These are phyloP conservation scores for Epithele typhae DNA, from an alignment of 768 basidiomycete species.

Conservation along the genomic window DNA sequence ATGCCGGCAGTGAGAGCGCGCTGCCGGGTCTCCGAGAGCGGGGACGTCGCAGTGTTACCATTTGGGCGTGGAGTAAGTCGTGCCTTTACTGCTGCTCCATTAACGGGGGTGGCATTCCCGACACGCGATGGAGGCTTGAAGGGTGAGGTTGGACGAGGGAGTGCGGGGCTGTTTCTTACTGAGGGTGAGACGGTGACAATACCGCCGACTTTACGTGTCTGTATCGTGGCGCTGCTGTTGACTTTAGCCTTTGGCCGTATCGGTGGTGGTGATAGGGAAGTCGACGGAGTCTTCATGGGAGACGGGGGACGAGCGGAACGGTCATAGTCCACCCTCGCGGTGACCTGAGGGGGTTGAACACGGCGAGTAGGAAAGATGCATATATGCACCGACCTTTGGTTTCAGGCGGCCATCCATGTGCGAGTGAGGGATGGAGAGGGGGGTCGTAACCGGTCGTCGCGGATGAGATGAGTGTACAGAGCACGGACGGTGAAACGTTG, in stretches of 20 bases:
- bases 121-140: slow-evolving; percentile 28
- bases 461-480: not conserved
- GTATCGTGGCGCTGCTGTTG: slow-evolving; percentile 44
- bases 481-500: slow-evolving; percentile 2
- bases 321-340: slow-evolving; percentile 45
- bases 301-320: slow-evolving; percentile 45
- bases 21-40: slow-evolving; percentile 23
- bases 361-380: no score
- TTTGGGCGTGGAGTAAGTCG: slow-evolving; percentile 17
- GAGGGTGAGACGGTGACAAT: slow-evolving; percentile 16
- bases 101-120: slow-evolving; percentile 31
- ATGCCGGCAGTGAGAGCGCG: slow-evolving; percentile 25
- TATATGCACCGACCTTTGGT: no score
- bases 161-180: slow-evolving; percentile 17
- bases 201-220: slow-evolving; percentile 22
- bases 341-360: slow-evolving; percentile 36
- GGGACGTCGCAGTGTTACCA: slow-evolving; percentile 14
- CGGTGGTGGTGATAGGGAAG: slow-evolving; percentile 25
- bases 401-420: no score
- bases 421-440: no score
- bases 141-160: slow-evolving; percentile 37
- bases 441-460: no score
- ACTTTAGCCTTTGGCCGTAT: slow-evolving; percentile 57
- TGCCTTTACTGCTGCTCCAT: slow-evolving; percentile 21
- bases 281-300: slow-evolving; percentile 35